phyloP scores from a whole-genome alignment of 257 asterid genomes.

The Leonotis leonurus region DNA sequence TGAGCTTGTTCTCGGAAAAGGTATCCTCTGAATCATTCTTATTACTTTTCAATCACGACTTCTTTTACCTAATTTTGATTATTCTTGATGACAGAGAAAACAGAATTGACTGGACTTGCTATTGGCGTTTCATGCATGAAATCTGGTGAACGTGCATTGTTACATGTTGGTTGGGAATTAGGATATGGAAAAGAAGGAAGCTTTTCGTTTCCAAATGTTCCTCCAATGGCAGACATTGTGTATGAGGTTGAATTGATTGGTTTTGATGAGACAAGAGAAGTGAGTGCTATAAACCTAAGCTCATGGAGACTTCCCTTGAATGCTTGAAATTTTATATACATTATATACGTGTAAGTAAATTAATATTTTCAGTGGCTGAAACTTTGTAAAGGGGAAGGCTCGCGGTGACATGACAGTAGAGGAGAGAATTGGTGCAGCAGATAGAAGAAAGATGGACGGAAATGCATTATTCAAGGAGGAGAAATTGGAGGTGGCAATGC shows the following conservation, averaged over 20 bases:
- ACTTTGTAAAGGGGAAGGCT: slow-evolving; percentile 65
- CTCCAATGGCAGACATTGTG: slow-evolving; percentile 73
- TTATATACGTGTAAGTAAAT: not conserved
- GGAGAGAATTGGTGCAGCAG: slow-evolving; percentile 93
- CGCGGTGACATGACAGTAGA: slow-evolving; percentile 99
- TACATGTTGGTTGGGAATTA: slow-evolving; percentile 82
- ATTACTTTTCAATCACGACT: not conserved
- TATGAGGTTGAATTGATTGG: slow-evolving; percentile 96
- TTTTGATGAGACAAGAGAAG: slow-evolving; percentile 93
- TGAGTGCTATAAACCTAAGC: slow-evolving; percentile 30
- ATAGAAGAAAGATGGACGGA: slow-evolving; percentile 95
- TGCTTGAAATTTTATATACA: not conserved
- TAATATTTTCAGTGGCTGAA: slow-evolving; percentile 11
- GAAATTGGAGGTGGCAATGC: slow-evolving; percentile 89
- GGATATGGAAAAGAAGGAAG: slow-evolving; percentile 94
- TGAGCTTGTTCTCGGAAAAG: slow-evolving; percentile 90
- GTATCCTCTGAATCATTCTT: slow-evolving; percentile 24
- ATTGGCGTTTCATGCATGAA: slow-evolving; percentile 80
- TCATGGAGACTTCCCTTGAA: not conserved
- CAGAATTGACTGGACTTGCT: slow-evolving; percentile 81
- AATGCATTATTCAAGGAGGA: slow-evolving; percentile 82
- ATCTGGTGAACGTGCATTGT: slow-evolving; percentile 79
- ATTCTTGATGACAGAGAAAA: slow-evolving; percentile 62
- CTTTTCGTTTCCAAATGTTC: slow-evolving; percentile 97
- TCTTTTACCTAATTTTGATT: slow-evolving; percentile 2